These are phyloP conservation scores for Saccharomycopsis schoenii DNA, from an alignment of 805 yeast genomes.

Conservation along the genomic window DNA sequence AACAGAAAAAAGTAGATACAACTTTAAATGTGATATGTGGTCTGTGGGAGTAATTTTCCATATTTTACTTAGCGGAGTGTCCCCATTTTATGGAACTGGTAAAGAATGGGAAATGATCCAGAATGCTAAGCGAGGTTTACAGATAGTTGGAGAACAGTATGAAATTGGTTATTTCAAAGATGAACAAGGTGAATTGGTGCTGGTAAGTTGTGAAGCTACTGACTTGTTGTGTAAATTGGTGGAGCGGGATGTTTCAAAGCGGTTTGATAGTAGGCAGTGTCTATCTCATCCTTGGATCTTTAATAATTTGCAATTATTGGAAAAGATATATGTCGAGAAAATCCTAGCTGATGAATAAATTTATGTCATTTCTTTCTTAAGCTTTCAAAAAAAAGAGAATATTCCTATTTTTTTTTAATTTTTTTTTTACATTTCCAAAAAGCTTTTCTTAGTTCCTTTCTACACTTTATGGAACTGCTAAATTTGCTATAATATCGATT, in stretches of 20 bases:
- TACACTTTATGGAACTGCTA: too few relatives aligned
- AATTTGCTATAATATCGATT: too few relatives aligned
- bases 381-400: too few relatives aligned
- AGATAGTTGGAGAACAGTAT: slow-evolving; percentile 28
- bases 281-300: slow-evolving; percentile 40
- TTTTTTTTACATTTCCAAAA: too few relatives aligned
- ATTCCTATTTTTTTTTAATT: too few relatives aligned
- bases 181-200: slow-evolving; percentile 31
- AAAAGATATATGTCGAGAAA: not conserved
- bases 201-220: slow-evolving; percentile 34
- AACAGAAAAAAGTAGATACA: slow-evolving; percentile 31
- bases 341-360: not conserved
- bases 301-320: not conserved
- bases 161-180: slow-evolving; percentile 30
- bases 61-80: slow-evolving; percentile 51
- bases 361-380: not conserved
- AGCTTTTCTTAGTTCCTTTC: too few relatives aligned
- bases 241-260: slow-evolving; percentile 27
- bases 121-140: not conserved
- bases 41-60: slow-evolving; percentile 54
- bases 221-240: slow-evolving; percentile 35
- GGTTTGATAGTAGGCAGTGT: slow-evolving; percentile 32
- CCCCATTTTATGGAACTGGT: slow-evolving; percentile 50
- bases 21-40: slow-evolving; percentile 57
- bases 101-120: slow-evolving; percentile 28